Conservation (phyloP, 768 basidiomycete species). For the Mycena latifolia region DNA sequence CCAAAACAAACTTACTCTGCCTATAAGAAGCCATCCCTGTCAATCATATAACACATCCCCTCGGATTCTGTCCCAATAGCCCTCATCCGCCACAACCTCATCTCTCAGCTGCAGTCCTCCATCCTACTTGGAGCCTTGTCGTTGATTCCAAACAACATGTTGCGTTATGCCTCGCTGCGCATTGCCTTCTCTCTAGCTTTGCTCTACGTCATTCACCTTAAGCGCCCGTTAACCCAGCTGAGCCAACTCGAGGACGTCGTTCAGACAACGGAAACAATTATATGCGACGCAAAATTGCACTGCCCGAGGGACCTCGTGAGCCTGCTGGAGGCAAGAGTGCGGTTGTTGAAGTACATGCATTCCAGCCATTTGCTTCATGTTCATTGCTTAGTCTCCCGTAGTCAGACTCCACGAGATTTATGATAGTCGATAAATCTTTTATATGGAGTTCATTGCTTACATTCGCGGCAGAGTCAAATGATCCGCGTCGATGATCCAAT, state of each 20-base stretch:
- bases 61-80: too few relatives aligned
- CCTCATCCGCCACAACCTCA: background rate
- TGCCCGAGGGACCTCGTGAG: constrained; percentile 9
- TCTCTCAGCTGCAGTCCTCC: constrained; percentile 3
- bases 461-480: too few relatives aligned
- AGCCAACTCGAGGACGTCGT: background rate
- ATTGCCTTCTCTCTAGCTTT: background rate
- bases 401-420: too few relatives aligned
- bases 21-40: too few relatives aligned
- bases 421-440: too few relatives aligned
- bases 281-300: background rate
- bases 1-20: too few relatives aligned
- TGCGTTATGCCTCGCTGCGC: background rate
- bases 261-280: background rate
- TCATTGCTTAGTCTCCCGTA: background rate
- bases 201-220: background rate
- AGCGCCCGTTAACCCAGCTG: background rate
- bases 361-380: background rate
- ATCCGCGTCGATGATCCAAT: constrained; percentile 11
- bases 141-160: background rate
- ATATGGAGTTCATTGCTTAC: too few relatives aligned
- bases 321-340: background rate
- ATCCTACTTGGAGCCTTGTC: background rate
- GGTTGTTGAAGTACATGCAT: constrained; percentile 2
- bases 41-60: too few relatives aligned